These are phyloP conservation scores for Verticillium nubilum DNA, from an alignment of 2,329 filamentous ascomycete genomes.

Conservation along the genomic window DNA sequence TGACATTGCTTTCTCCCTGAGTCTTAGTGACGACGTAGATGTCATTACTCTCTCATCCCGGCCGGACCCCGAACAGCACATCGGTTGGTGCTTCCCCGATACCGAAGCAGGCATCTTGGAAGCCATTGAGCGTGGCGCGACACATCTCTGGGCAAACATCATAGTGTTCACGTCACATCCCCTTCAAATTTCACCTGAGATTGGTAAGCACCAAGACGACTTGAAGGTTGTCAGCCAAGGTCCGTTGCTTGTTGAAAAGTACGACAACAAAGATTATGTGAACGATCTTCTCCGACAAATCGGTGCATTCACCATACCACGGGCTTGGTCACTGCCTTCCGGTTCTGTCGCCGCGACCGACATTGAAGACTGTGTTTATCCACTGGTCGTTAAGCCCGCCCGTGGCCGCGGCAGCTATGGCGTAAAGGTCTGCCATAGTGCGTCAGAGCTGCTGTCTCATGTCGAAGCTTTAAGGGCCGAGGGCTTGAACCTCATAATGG, in stretches of 20 bases:
- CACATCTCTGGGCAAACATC: slow-evolving; percentile 45
- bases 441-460: slow-evolving; percentile 26
- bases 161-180: slow-evolving; percentile 43
- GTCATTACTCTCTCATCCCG: slow-evolving; percentile 23
- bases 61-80: slow-evolving; percentile 22
- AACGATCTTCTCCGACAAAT: slow-evolving; percentile 33
- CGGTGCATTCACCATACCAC: slow-evolving; percentile 32
- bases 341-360: background rate
- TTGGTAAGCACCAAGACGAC: slow-evolving; percentile 21
- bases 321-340: slow-evolving; percentile 23
- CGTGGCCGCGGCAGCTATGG: slow-evolving; percentile 43
- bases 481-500: slow-evolving; percentile 27
- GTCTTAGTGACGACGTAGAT: slow-evolving; percentile 17
- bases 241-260: slow-evolving; percentile 38
- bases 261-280: slow-evolving; percentile 44
- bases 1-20: slow-evolving; percentile 39
- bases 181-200: slow-evolving; percentile 31
- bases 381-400: slow-evolving; percentile 41
- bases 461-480: slow-evolving; percentile 26
- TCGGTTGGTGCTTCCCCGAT: slow-evolving; percentile 37
- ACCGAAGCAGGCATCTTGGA: slow-evolving; percentile 33
- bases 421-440: slow-evolving; percentile 36
- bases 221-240: slow-evolving; percentile 39
- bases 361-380: slow-evolving; percentile 14
- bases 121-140: slow-evolving; percentile 33